These are phyloP conservation scores for Phascolomyces articulosus DNA, from an alignment of 371 early-diverging fungal species.

Conservation along the genomic window DNA sequence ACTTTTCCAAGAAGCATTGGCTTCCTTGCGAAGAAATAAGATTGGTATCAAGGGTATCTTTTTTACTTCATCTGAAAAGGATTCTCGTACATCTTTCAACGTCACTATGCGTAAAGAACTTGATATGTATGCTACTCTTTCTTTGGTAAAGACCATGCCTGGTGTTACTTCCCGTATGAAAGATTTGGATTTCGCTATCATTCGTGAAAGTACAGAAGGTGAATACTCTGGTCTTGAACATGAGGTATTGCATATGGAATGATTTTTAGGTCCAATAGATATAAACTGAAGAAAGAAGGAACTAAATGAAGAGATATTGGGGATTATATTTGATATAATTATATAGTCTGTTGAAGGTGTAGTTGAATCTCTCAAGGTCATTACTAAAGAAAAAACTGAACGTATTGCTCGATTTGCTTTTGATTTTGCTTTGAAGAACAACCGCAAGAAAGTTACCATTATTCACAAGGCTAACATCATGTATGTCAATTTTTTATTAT, in stretches of 20 bases:
- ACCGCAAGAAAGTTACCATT: slow-evolving; percentile 96
- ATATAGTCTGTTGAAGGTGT: slow-evolving; percentile 89
- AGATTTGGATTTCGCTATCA: slow-evolving; percentile 93
- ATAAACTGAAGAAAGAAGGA: too few relatives aligned
- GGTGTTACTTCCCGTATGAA: slow-evolving; percentile 83
- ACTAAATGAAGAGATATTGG: too few relatives aligned
- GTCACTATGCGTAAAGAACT: slow-evolving; percentile 94
- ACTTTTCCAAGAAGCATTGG: slow-evolving; percentile 86
- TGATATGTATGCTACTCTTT: slow-evolving; percentile 94
- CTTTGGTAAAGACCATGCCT: slow-evolving; percentile 83
- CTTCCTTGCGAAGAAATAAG: slow-evolving; percentile 91
- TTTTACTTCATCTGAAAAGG: slow-evolving; percentile 84
- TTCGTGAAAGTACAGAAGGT: slow-evolving; percentile 99
- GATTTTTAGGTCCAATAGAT: too few relatives aligned
- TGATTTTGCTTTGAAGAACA: slow-evolving; percentile 95
- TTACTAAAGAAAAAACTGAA: slow-evolving; percentile 92
- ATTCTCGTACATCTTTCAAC: slow-evolving; percentile 92
- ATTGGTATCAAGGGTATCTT: slow-evolving; percentile 96
- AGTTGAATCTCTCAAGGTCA: slow-evolving; percentile 96
- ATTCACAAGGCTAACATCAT: slow-evolving; percentile 99
- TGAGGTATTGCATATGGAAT: slow-evolving; percentile 52
- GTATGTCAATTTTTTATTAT: slow-evolving; percentile 44
- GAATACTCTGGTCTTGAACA: slow-evolving; percentile 99
- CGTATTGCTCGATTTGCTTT: slow-evolving; percentile 98
- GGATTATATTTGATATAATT: too few relatives aligned